Conservation (phyloP, 441 rosid genomes). For the Brassica balearica region DNA sequence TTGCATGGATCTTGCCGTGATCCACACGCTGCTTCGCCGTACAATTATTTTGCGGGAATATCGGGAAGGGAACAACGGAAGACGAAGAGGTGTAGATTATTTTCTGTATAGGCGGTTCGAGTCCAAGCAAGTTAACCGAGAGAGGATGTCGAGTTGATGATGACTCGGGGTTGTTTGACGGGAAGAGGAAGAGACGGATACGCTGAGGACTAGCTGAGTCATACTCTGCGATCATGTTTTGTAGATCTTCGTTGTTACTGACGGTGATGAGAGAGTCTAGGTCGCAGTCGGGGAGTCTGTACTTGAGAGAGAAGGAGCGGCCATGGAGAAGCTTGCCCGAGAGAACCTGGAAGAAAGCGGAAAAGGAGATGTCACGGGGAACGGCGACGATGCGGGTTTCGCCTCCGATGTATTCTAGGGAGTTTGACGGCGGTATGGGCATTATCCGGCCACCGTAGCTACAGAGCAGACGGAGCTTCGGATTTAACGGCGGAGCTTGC, state of each 20-base stretch:
- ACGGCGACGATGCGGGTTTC: constrained; percentile 19
- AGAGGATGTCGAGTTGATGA: not conserved
- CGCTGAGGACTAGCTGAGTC: constrained; percentile 8
- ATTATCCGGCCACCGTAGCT: constrained; percentile 36
- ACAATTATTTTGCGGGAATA: constrained; percentile 1
- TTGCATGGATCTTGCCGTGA: constrained; percentile 3
- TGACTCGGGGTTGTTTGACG: not conserved
- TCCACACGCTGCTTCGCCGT: not conserved
- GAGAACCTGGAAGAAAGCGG: constrained; percentile 16
- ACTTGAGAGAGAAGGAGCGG: constrained; percentile 32
- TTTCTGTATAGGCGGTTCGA: not conserved
- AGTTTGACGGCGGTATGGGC: constrained; percentile 2
- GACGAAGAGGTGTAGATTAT: constrained; percentile 4
- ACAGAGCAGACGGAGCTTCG: constrained; percentile 29
- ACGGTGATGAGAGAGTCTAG: constrained; percentile 38
- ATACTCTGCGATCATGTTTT: constrained; percentile 33
- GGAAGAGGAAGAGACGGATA: constrained; percentile 37
- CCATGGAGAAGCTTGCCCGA: constrained; percentile 15
- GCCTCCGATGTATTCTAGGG: constrained; percentile 32
- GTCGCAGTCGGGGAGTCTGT: constrained; percentile 22
- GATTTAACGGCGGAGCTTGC: not conserved
- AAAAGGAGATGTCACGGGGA: constrained; percentile 18
- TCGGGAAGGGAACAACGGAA: constrained; percentile 15
- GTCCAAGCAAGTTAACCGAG: constrained; percentile 30
- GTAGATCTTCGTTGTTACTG: constrained; percentile 15